Percentiles rank a stretch among this genome's conserved stretches.
phyloP scores from a whole-genome alignment of 805 yeast species.

The Zygosaccharomyces lentus region DNA sequence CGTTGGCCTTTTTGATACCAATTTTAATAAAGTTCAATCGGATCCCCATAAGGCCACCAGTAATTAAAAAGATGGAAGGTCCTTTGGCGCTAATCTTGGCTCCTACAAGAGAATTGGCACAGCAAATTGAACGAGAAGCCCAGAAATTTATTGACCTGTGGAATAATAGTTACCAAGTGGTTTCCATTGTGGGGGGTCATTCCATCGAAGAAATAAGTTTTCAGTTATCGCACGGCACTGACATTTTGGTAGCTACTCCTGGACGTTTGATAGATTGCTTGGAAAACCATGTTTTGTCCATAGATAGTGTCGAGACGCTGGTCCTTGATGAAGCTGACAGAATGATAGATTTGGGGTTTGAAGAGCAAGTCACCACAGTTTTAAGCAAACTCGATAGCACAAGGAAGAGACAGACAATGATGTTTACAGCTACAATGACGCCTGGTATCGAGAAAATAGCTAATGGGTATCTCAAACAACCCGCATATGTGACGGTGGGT shows the following conservation, averaged over 20 bases:
- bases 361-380: slow-evolving; percentile 65
- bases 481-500: slow-evolving; percentile 67
- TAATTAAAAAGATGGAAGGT: slow-evolving; percentile 49
- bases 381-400: slow-evolving; percentile 35
- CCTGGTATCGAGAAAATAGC: slow-evolving; percentile 65
- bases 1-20: slow-evolving; percentile 78
- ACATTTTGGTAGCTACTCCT: slow-evolving; percentile 88
- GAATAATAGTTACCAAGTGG: slow-evolving; percentile 42
- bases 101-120: slow-evolving; percentile 92
- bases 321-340: slow-evolving; percentile 93
- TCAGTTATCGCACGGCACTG: slow-evolving; percentile 58
- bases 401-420: slow-evolving; percentile 57
- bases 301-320: slow-evolving; percentile 59
- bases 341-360: slow-evolving; percentile 95
- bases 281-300: slow-evolving; percentile 57
- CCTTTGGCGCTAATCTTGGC: slow-evolving; percentile 74
- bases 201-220: slow-evolving; percentile 67
- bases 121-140: slow-evolving; percentile 73
- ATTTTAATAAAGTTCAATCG: slow-evolving; percentile 51
- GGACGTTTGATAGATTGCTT: slow-evolving; percentile 83
- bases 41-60: slow-evolving; percentile 44
- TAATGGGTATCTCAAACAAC: slow-evolving; percentile 52
- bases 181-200: slow-evolving; percentile 86
- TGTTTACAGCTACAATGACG: slow-evolving; percentile 95
- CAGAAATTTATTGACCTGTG: slow-evolving; percentile 42